A percentile compares a stretch with the other conserved stretches of the same genome.
phyloP scores from a whole-genome alignment of 805 yeast genomes.

The Ascoidea rubescens region DNA sequence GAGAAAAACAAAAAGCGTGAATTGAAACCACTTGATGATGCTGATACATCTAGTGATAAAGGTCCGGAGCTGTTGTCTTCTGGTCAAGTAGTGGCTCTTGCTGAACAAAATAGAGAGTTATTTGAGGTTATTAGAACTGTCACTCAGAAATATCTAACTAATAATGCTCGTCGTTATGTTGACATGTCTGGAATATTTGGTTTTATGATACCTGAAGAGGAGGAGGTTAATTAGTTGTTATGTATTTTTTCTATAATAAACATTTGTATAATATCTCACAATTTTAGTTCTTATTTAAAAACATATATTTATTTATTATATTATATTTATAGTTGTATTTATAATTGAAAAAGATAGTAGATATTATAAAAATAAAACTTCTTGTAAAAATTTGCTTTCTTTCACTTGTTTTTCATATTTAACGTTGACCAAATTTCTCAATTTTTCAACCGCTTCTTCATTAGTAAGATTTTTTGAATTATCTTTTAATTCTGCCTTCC shows the following conservation, averaged over 20 bases:
- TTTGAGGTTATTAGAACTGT: conserved; percentile 42
- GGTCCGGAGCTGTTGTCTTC: conserved; percentile 7
- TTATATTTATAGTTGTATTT: no score
- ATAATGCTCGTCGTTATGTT: conserved; percentile 83
- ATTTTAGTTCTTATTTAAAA: no score
- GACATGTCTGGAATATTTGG: conserved; percentile 74
- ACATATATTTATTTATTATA: no score
- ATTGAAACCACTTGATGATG: conserved; percentile 33
- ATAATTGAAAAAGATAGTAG: no score
- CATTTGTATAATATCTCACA: no score
- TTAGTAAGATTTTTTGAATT: conserved; percentile 14
- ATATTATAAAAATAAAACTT: conserved; percentile 23
- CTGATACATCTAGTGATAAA: not conserved
- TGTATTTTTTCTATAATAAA: no score
- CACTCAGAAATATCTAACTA: conserved; percentile 57
- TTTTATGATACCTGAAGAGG: conserved; percentile 23
- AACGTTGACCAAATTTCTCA: conserved; percentile 20
- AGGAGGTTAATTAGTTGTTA: not conserved
- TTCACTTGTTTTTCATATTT: conserved; percentile 16
- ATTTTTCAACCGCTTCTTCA: conserved; percentile 24
- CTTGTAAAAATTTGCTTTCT: conserved; percentile 29
- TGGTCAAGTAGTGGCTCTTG: conserved; percentile 56
- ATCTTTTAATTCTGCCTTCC: conserved; percentile 33
- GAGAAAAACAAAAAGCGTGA: conserved; percentile 52
- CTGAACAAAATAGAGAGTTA: conserved; percentile 61